Evolutionary conservation across 306 rosid species (phyloP), one percentile per base, ranked within the genome.

Genomic region (Quercus wislizeni): DNA sequence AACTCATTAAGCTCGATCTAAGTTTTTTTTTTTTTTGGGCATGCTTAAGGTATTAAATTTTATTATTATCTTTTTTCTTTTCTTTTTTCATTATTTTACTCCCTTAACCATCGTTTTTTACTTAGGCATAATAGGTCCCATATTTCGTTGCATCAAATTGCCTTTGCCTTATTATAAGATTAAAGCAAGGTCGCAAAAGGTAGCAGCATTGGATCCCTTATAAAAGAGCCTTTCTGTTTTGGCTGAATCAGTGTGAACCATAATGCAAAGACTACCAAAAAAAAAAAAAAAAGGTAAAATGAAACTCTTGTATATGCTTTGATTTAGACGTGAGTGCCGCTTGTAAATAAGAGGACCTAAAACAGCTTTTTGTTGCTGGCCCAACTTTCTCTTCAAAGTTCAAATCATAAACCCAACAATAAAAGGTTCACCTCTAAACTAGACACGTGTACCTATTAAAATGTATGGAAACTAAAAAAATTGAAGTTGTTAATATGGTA

Each of bases 361-460:
- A 13, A 10, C 54, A 49, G 54, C 54, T 55, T 77, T 67, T 83
- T 80, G 76, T 69, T 52, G 88, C 78, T 81, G 84, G 86, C 86
- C 84, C 74, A 79, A 81, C 86, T 87, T 87, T 79, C 49, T 72
- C 81, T 72, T 81, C 75, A 86, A 81, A 84, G 17, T 12, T 41
- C 46, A 41, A 41, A 41, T 41, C 46, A 41, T 41, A 8, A 41
- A 41, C 12, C 46, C 46, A 41, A 41, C 46, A 41, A 41, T 8
- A 41, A 41, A 41, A 41, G 46, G 46, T 41, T 41, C 46, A 41
- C 46, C 46, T 41, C 46, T 41, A 41, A 41, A 41, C 46, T 41
- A 41, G 46, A 41, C 46, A 41, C 46, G 46, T 41, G 46, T 41
- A 41, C 46, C 46, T 41, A 41, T 38, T 38, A 2, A 38, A 38